Base-by-base conservation (phyloP, 768 basidiomycete genomes). In the Panaeolus cyanescens region DNA sequence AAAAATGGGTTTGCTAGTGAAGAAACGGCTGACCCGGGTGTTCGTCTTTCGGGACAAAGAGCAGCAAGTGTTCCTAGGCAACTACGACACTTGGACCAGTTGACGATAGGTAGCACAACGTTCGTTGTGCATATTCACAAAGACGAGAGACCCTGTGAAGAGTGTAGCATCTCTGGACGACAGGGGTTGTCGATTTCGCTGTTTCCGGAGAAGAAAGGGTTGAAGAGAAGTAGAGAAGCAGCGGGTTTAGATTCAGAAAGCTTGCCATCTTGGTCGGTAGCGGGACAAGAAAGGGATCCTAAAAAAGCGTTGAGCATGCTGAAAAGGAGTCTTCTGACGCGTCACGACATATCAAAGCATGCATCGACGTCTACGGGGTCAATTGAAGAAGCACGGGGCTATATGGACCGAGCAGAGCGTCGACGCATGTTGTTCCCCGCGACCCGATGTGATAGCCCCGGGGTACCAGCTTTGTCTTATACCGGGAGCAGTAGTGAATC, bases 91-190 rank as follows among this genome's bases (percentile, higher is more conserved):
- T 74, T 86, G 59, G 92, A 93, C 71, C 73, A 70, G 34, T 70
- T 93, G 58, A 84, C 83, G 33, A 75, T 93, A 59, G 92, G 92
- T 22, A 84, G 83, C 63, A 92, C 92, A 6, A 83, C 83, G 3
- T 91, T 93, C 69, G 66, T 81, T 34, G 80, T 89, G 31, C 92
- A 93, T 68, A 81, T 91, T 59, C 92, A 93, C 71, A 75, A 77
- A 34, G 79, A 84, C 59, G 77, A 77, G 30, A 72, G 79, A n/a
- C 86, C 89, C 2, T 93, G 92, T 70, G 71, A 74, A 32, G 81
- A 80, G 5, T 93, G 92, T 68, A 79, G 83, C 3, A 77, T 81
- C 19, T 75, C 72, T n/a, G 78, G 70, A 31, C 72, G 76, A 39
- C 79, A 83, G 65, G 84, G 89, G 64, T 50, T 50, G 25, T 50